These are phyloP conservation scores for Hypoxylon rubiginosum DNA, from an alignment of 2,329 filamentous ascomycete species.

Conservation along the genomic window DNA sequence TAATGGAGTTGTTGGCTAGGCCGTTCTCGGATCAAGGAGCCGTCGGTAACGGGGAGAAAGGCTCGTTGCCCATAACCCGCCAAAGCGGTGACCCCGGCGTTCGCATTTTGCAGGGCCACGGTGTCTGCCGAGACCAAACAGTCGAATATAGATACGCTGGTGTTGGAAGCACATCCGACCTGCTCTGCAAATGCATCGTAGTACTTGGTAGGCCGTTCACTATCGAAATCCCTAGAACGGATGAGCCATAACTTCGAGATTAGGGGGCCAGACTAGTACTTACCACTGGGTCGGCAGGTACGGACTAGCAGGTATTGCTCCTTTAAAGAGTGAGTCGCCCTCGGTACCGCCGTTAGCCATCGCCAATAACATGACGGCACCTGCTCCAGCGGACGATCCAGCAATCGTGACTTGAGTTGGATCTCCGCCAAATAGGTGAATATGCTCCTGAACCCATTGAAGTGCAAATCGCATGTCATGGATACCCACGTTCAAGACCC, in stretches of 20 bases:
- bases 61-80: slow-evolving; percentile 51
- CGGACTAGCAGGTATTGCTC: slow-evolving; percentile 57
- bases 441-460: slow-evolving; percentile 66
- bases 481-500: slow-evolving; percentile 62
- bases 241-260: slow-evolving; percentile 40
- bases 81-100: slow-evolving; percentile 48
- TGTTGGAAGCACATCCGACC: slow-evolving; percentile 50
- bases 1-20: slow-evolving; percentile 49
- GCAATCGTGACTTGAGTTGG: slow-evolving; percentile 65
- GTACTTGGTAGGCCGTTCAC: slow-evolving; percentile 48
- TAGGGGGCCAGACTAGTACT: neutral
- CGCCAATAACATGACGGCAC: slow-evolving; percentile 61
- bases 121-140: slow-evolving; percentile 55
- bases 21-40: slow-evolving; percentile 50
- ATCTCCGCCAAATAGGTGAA: slow-evolving; percentile 66
- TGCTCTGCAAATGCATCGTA: slow-evolving; percentile 53
- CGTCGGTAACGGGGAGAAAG: slow-evolving; percentile 57
- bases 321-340: slow-evolving; percentile 61
- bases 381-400: slow-evolving; percentile 68
- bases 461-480: slow-evolving; percentile 66
- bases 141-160: slow-evolving; percentile 49
- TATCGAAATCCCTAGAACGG: slow-evolving; percentile 49
- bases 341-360: slow-evolving; percentile 61
- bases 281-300: slow-evolving; percentile 68
- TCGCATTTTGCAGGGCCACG: slow-evolving; percentile 53